Evolutionary conservation across 2,329 filamentous ascomycete species (phyloP), one percentile per base, ranked within the genome.

Genomic region (Microascus cirrosus): DNA sequence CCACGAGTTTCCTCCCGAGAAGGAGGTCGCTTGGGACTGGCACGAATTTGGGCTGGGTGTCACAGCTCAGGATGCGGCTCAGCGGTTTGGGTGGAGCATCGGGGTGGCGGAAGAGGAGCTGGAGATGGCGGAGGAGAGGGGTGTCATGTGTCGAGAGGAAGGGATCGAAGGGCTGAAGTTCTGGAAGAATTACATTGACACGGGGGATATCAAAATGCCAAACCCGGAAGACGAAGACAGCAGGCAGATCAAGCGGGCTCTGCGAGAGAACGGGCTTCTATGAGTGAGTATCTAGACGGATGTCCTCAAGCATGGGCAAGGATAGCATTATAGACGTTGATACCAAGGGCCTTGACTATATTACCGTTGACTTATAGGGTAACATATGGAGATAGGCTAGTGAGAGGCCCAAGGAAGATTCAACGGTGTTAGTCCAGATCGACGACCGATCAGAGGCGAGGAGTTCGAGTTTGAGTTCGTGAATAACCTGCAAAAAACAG

Each of bases 21-120:
- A 75, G n/a, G 80, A 87, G 3, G 78, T 86, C 36, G 64, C 78
- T 0, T 94, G 89, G 89, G 86, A 95, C 65, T 90, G 86, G 87
- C 77, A 77, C 53, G 66, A 76, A 48, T 96, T 90, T 69, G 92
- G 94, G 0, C 81, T 86, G 58, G 91, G 94, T 11, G 85, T 97
- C 32, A 96, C 91, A 15, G 90, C 91, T 1, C 89, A 94, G 67
- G 92, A 97, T 67, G 83, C 85, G 0, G 94, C 94, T 0, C 89
- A 95, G 70, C 79, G 84, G 55, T 99, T 99, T 71, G 90, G 92
- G 6, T 99, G 94, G 94, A 97, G 94, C 68, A 87, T 99, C 8
- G 94, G 94, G 10, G 93, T 99, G 24, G 94, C 94, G 1, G 89
- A 87, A 60, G 94, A 97, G 69, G 94, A 99, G 73, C 77, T 99